Evolutionary conservation across 192 early-diverging fungal species (phyloP).

Genomic region (Rhizoclosmatium globosum): DNA sequence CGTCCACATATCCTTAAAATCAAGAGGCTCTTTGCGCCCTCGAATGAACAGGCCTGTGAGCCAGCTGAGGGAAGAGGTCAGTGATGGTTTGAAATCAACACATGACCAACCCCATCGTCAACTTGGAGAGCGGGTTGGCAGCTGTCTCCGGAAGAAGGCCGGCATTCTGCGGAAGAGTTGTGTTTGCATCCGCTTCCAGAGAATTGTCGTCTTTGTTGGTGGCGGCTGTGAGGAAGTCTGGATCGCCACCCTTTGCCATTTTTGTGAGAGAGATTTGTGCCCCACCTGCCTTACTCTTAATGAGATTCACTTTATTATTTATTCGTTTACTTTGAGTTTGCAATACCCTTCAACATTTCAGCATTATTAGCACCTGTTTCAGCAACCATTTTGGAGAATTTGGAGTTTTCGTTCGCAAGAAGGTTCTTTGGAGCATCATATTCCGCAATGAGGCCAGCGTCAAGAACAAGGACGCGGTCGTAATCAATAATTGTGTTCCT

Average conservation of each 20-base stretch:
- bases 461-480: conserved; percentile 62
- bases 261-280: too few species aligned
- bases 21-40: conserved; percentile 62
- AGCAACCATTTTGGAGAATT: conserved; percentile 50
- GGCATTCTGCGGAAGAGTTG: neutral
- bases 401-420: conserved; percentile 51
- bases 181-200: neutral
- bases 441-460: conserved; percentile 80
- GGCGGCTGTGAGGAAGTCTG: neutral
- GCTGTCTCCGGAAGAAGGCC: conserved; percentile 17
- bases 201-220: neutral
- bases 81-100: neutral
- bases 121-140: conserved; percentile 6
- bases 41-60: conserved; percentile 21
- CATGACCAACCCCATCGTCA: conserved; percentile 19
- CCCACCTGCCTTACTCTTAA: too few species aligned
- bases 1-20: conserved; percentile 64
- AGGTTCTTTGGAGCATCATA: conserved; percentile 79
- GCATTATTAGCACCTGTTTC: conserved; percentile 43
- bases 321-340: neutral
- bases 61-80: conserved; percentile 17
- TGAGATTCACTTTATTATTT: too few species aligned
- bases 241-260: neutral
- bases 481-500: conserved; percentile 46
- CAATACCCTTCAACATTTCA: conserved; percentile 28